Evolutionary conservation across 148 eudicot genomes (phyloP).

Genomic region (Pouteria glomerata): DNA sequence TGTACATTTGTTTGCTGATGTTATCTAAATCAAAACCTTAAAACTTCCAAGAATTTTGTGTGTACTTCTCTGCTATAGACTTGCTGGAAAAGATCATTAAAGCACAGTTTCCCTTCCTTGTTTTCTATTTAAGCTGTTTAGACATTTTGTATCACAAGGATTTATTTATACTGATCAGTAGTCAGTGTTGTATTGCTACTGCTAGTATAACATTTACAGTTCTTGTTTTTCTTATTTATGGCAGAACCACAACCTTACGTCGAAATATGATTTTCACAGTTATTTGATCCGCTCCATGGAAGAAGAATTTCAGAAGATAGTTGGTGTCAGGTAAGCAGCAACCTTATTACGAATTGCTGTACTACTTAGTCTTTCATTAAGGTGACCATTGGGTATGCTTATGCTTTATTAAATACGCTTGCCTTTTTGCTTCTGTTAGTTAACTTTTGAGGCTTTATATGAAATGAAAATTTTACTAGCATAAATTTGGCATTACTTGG

Average conservation of each 20-base stretch:
- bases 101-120: not conserved
- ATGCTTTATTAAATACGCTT: not conserved
- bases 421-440: not conserved
- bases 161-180: not conserved
- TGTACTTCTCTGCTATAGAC: not conserved
- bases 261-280: slow-evolving; percentile 98
- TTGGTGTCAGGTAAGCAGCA: slow-evolving; percentile 80
- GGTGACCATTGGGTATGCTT: slow-evolving; percentile 2
- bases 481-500: not conserved
- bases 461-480: not conserved
- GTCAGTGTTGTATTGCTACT: not conserved
- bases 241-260: slow-evolving; percentile 94
- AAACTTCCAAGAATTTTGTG: not conserved
- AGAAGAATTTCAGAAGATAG: slow-evolving; percentile 95
- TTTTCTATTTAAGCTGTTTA: not conserved
- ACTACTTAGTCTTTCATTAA: not conserved
- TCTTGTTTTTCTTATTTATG: slow-evolving; percentile 29
- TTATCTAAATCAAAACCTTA: not conserved
- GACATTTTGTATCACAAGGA: not conserved
- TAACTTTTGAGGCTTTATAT: not conserved
- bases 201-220: slow-evolving; percentile 7
- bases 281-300: slow-evolving; percentile 99
- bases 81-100: not conserved
- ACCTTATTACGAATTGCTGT: slow-evolving; percentile 9
- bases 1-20: too few species aligned